Evolutionary conservation across 148 eudicot species (phyloP).

Genomic region (Cornus florida): DNA sequence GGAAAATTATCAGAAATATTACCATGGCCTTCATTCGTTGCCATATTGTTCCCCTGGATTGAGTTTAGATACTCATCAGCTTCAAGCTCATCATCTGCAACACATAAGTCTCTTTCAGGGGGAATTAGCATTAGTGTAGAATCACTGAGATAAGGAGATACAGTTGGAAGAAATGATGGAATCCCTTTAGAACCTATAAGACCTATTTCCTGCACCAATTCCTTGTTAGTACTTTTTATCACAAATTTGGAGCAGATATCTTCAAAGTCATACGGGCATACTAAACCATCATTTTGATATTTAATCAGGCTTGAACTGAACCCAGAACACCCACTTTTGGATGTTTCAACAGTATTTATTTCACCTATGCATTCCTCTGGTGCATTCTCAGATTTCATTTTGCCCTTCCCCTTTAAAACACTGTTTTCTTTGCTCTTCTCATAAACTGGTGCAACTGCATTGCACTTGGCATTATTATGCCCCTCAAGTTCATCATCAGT

Average conservation of each 20-base stretch:
- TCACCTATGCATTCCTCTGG: constrained; percentile 14
- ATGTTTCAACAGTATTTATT: constrained; percentile 19
- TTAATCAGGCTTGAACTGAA: constrained; percentile 26
- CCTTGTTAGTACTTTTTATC: constrained; percentile 51
- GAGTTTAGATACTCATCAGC: constrained; percentile 24
- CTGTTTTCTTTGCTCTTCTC: constrained; percentile 31
- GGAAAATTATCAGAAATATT: constrained; percentile 18
- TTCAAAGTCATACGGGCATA: constrained; percentile 47
- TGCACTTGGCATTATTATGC: constrained; percentile 46
- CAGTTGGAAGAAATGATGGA: constrained; percentile 41
- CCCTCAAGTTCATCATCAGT: constrained; percentile 37
- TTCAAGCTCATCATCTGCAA: constrained; percentile 14
- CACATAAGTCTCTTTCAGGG: constrained; percentile 16
- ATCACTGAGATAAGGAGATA: constrained; percentile 45
- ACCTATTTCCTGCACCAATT: constrained; percentile 58
- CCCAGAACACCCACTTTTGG: constrained; percentile 24
- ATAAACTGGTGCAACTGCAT: constrained; percentile 21
- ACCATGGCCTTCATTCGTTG: constrained; percentile 14
- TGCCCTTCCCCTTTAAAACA: constrained; percentile 19
- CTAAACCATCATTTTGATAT: constrained; percentile 34
- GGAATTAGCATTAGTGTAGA: constrained; percentile 30
- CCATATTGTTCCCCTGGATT: constrained; percentile 10
- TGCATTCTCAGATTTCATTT: constrained; percentile 22
- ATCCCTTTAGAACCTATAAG: constrained; percentile 62
- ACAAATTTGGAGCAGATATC: constrained; percentile 58